Percentiles rank a stretch among this genome's conserved stretches.
These are phyloP conservation scores for Selaginella tamariscina DNA, from an alignment of 75 land plant genomes.

Conservation along the genomic window DNA sequence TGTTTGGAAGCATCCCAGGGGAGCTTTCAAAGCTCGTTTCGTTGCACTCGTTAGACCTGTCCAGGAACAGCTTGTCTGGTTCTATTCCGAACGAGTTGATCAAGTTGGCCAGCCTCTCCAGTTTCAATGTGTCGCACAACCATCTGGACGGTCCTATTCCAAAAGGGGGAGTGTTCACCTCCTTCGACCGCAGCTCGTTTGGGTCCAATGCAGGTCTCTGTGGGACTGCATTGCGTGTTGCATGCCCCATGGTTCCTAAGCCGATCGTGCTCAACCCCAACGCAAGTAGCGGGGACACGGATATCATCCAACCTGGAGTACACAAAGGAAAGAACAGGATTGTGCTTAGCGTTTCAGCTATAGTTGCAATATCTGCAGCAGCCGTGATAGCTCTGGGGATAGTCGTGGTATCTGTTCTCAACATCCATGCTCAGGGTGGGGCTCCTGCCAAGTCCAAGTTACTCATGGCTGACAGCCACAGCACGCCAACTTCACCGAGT, in stretches of 20 bases:
- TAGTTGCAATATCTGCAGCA: slow-evolving; percentile 80
- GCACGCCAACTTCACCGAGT: slow-evolving; percentile 38
- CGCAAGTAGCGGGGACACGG: slow-evolving; percentile 21
- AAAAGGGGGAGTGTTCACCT: slow-evolving; percentile 38
- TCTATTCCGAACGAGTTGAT: slow-evolving; percentile 59
- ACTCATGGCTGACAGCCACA: slow-evolving; percentile 19
- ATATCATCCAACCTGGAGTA: not conserved
- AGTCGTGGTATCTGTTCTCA: slow-evolving; percentile 45
- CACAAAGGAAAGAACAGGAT: slow-evolving; percentile 28
- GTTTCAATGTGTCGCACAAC: slow-evolving; percentile 62
- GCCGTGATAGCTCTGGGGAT: slow-evolving; percentile 54
- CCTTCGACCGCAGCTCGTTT: slow-evolving; percentile 40
- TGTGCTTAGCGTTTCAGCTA: slow-evolving; percentile 73
- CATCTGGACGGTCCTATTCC: slow-evolving; percentile 67
- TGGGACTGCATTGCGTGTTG: slow-evolving; percentile 38
- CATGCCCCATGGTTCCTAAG: slow-evolving; percentile 65
- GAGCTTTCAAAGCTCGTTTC: slow-evolving; percentile 39
- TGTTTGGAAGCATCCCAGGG: slow-evolving; percentile 54
- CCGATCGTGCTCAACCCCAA: slow-evolving; percentile 79
- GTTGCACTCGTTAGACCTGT: slow-evolving; percentile 61
- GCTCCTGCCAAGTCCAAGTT: slow-evolving; percentile 9
- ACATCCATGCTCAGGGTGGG: slow-evolving; percentile 36
- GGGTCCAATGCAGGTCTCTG: slow-evolving; percentile 68
- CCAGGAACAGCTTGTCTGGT: slow-evolving; percentile 66
- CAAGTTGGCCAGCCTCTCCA: slow-evolving; percentile 37